Evolutionary conservation across 2,329 filamentous ascomycete genomes (phyloP).

Genomic region (Ceratocystis huliohia): DNA sequence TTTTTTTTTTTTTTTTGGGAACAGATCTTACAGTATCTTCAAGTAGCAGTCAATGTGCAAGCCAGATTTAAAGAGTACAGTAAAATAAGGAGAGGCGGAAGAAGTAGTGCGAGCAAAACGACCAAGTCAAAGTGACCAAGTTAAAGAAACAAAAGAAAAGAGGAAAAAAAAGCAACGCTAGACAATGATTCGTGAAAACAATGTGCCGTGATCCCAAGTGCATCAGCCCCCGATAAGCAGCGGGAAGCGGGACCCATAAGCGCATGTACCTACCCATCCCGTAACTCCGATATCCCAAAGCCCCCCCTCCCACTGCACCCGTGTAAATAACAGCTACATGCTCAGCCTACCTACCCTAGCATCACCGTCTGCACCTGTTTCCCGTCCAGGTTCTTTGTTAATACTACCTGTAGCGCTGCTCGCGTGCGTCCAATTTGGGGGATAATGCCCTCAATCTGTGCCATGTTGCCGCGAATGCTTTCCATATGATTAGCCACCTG

Average conservation of each 20-base stretch:
- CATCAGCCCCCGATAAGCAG: neutral
- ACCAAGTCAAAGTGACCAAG: neutral
- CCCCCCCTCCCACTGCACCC: neutral
- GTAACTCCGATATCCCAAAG: neutral
- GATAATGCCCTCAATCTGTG: constrained; percentile 40
- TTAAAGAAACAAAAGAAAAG: neutral
- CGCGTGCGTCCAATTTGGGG: constrained; percentile 37
- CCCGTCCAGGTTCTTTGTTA: constrained; percentile 35
- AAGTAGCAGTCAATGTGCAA: neutral
- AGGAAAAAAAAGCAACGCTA: neutral
- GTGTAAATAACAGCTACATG: neutral
- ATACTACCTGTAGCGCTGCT: constrained; percentile 37
- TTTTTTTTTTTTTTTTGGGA: neutral
- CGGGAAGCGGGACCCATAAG: too few species aligned
- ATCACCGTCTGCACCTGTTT: constrained; percentile 38
- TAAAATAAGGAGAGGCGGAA: neutral
- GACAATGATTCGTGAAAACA: neutral
- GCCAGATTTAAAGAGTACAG: neutral
- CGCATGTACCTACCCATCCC: too few species aligned
- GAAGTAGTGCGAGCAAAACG: too few species aligned
- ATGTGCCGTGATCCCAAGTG: neutral
- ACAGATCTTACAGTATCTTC: neutral
- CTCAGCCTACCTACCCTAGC: constrained; percentile 29
- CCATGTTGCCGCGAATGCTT: constrained; percentile 41
- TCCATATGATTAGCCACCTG: constrained; percentile 45